A percentile compares a stretch with the other conserved stretches of the same genome.
Evolutionary conservation across 208 protist genomes (phyloP).

Genomic region (Acanthamoeba castellanii): DNA sequence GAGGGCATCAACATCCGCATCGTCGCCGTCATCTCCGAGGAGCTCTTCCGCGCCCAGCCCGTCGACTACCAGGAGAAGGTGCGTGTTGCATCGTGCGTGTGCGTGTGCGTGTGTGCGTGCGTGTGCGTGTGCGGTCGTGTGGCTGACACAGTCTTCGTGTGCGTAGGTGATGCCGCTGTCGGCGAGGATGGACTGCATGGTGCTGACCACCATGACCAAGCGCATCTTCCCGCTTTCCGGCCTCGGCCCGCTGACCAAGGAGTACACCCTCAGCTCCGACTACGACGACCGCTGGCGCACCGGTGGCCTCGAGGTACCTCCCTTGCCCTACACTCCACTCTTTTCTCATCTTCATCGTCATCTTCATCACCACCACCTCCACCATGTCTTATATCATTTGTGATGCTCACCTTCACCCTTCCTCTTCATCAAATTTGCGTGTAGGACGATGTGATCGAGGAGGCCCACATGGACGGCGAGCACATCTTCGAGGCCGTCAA

Average conservation of each 20-base stretch:
- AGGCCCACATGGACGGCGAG: constrained; percentile 63
- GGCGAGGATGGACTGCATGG: constrained; percentile 67
- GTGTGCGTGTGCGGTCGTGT: neutral
- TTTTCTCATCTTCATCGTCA: too few relatives aligned
- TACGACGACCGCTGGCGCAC: constrained; percentile 71
- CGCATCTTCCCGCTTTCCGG: constrained; percentile 60
- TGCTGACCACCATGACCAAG: constrained; percentile 77
- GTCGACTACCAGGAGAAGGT: constrained; percentile 73
- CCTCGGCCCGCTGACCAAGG: constrained; percentile 68
- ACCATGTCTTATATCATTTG: too few relatives aligned
- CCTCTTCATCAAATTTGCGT: too few relatives aligned
- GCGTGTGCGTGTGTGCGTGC: neutral
- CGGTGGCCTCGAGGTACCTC: constrained; percentile 38
- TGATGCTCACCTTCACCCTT: too few relatives aligned
- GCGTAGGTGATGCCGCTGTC: constrained; percentile 56
- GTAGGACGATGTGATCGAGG: constrained; percentile 61
- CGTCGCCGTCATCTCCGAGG: constrained; percentile 73
- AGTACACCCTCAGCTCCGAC: constrained; percentile 67
- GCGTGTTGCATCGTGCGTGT: neutral
- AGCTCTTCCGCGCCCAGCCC: constrained; percentile 66
- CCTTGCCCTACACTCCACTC: too few relatives aligned
- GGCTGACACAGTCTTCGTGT: neutral
- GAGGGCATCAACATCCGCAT: constrained; percentile 75
- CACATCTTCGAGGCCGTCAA: constrained; percentile 46
- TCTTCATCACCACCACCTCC: too few relatives aligned